A percentile compares a stretch with the other conserved stretches of the same genome.
phyloP scores from a whole-genome alignment of 768 basidiomycete species.

The Boletus edulis region DNA sequence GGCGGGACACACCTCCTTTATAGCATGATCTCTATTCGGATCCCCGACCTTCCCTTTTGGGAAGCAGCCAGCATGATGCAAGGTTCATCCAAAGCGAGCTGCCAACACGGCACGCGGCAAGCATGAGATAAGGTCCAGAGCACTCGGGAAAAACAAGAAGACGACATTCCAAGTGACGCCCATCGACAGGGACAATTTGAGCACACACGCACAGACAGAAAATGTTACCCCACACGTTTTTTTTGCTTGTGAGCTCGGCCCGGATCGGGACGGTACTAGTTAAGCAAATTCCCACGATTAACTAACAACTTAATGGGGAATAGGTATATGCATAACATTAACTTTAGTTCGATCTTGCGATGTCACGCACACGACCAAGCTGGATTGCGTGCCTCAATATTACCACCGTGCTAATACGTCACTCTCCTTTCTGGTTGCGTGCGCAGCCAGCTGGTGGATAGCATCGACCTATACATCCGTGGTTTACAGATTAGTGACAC shows the following conservation, averaged over 20 bases:
- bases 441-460: background rate
- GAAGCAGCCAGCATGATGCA: background rate
- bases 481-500: no score
- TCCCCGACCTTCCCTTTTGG: conserved; percentile 2
- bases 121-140: background rate
- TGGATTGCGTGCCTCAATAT: no score
- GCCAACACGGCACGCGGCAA: background rate
- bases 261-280: background rate
- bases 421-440: background rate
- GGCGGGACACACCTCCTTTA: conserved; percentile 4
- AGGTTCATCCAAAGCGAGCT: conserved; percentile 4
- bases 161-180: no score
- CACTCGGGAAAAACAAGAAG: background rate
- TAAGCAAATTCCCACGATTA: background rate
- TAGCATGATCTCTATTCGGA: conserved; percentile 12
- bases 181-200: background rate
- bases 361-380: background rate
- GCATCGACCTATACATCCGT: no score
- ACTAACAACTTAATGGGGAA: background rate
- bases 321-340: background rate
- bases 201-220: background rate
- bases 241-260: background rate
- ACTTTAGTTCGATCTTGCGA: background rate
- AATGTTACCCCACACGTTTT: background rate
- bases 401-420: background rate